Base-by-base conservation (phyloP, 768 basidiomycete genomes). In the Russula abietina region DNA sequence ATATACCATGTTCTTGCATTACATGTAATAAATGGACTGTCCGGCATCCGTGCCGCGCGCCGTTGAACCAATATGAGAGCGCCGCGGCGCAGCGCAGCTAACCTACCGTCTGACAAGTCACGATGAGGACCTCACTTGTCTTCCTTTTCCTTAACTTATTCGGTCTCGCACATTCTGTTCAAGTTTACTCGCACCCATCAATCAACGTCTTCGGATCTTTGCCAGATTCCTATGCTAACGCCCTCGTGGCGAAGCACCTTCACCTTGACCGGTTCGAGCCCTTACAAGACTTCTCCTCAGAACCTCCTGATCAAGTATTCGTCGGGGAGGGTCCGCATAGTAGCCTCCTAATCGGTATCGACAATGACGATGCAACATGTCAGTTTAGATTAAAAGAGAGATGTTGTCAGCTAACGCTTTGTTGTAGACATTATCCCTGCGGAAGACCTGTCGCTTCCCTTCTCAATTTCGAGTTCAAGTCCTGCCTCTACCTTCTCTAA, bases 191-290 rank as follows among this genome's bases (percentile, higher is more conserved):
- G 2, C 55, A 64, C 26, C 65, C 67, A 33, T 53, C 32, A 6
- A 32, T 63, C 32, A 1, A 5, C 12, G 28, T 41, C 26, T 8
- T 39, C 6, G 55, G 46, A 22, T 38, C 17, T 4, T 24, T 60
- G 30, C 49, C 59, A 36, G 51, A 53, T n/a, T 55, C 55, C 12
- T 7, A 55, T 55, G 85, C 85, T 48, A 83, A 80, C 67, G 78
- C 82, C 39, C 82, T 78, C 7, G 75, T 91, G 36, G 81, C 87
- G 22, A 82, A 80, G 57, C 88, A 91, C 71, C 80, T 91, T 12
- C 84, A 85, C n/a, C 79, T 90, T 6, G 89, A 90, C 68, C 73
- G 73, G 22, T 85, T 85, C 66, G 86, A 88, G 69, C 73, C 76
- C 28, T 71, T 84, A 32, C 73, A 67, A 57, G 76, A 76, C 58